These are phyloP conservation scores for Immersiella caudata DNA, from an alignment of 495 filamentous ascomycete species.

Conservation along the genomic window DNA sequence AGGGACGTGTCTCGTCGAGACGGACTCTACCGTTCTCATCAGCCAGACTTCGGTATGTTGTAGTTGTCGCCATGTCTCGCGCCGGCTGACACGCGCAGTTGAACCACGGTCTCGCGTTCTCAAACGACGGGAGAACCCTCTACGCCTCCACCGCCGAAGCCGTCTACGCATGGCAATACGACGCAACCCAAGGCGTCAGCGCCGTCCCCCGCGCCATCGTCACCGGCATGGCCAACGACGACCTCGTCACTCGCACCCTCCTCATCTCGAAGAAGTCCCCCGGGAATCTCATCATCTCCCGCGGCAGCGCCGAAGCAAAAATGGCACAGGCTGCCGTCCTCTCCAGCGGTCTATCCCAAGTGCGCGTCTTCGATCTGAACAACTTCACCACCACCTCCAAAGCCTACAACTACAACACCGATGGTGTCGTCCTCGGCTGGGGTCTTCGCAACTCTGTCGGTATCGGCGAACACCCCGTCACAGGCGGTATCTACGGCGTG, in stretches of 20 bases:
- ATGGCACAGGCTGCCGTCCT: slow-evolving; percentile 48
- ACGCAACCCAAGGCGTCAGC: slow-evolving; percentile 46
- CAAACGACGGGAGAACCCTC: slow-evolving; percentile 59
- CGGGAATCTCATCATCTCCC: slow-evolving; percentile 55
- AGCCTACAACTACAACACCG: slow-evolving; percentile 38
- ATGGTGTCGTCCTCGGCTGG: slow-evolving; percentile 65
- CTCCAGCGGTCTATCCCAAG: slow-evolving; percentile 57
- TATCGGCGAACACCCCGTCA: slow-evolving; percentile 58
- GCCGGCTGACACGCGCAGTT: slow-evolving; percentile 40
- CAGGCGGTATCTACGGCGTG: slow-evolving; percentile 65
- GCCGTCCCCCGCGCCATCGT: slow-evolving; percentile 50
- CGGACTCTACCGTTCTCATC: slow-evolving; percentile 43
- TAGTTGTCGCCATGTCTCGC: neutral
- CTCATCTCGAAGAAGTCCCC: slow-evolving; percentile 48
- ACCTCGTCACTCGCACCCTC: slow-evolving; percentile 64
- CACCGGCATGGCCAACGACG: slow-evolving; percentile 58
- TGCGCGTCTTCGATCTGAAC: slow-evolving; percentile 61
- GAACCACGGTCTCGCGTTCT: slow-evolving; percentile 67
- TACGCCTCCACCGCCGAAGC: slow-evolving; percentile 60
- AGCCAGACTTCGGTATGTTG: slow-evolving; percentile 43
- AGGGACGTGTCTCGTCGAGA: slow-evolving; percentile 52
- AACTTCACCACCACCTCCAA: slow-evolving; percentile 46
- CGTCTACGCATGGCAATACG: slow-evolving; percentile 63
- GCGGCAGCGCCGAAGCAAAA: slow-evolving; percentile 59
- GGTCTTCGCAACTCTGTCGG: slow-evolving; percentile 70